Percentiles rank a stretch among this genome's conserved stretches.
Conservation (phyloP, 148 eudicot genomes). For the Rhododendron ferrugineum region DNA sequence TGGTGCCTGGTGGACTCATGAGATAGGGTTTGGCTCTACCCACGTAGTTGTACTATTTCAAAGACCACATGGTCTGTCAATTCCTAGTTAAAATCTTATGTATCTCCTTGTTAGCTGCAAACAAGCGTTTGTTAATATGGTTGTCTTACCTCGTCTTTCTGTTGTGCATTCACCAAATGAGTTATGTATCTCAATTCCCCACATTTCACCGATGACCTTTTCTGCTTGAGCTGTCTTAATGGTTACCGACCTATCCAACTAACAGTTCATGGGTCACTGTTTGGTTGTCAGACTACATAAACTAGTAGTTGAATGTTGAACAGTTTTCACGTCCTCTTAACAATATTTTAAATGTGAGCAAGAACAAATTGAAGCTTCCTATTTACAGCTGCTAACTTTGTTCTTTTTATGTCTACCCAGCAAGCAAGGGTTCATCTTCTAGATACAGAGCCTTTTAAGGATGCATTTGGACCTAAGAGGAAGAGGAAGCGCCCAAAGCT, state of each 20-base stretch:
- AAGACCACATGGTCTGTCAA: neutral
- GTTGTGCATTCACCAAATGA: neutral
- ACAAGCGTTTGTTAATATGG: neutral
- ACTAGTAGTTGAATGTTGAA: neutral
- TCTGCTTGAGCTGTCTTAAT: neutral
- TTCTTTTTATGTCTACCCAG: slow-evolving; percentile 26
- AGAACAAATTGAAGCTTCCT: neutral
- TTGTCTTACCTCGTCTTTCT: neutral
- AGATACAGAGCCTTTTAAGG: slow-evolving; percentile 69
- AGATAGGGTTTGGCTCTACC: neutral
- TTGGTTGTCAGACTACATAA: neutral
- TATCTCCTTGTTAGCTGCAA: neutral
- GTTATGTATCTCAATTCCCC: neutral
- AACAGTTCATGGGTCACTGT: neutral
- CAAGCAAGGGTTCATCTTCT: slow-evolving; percentile 85
- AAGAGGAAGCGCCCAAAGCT: slow-evolving; percentile 80
- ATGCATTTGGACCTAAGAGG: slow-evolving; percentile 83
- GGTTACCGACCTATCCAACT: neutral
- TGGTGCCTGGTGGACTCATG: neutral
- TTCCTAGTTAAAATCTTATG: neutral
- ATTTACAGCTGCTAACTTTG: neutral
- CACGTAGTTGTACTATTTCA: neutral
- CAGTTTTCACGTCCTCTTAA: neutral
- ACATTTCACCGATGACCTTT: neutral
- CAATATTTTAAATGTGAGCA: neutral